Evolutionary conservation across 306 rosid species (phyloP), one percentile per base, ranked within the genome.

Genomic region (Mucuna pruriens): DNA sequence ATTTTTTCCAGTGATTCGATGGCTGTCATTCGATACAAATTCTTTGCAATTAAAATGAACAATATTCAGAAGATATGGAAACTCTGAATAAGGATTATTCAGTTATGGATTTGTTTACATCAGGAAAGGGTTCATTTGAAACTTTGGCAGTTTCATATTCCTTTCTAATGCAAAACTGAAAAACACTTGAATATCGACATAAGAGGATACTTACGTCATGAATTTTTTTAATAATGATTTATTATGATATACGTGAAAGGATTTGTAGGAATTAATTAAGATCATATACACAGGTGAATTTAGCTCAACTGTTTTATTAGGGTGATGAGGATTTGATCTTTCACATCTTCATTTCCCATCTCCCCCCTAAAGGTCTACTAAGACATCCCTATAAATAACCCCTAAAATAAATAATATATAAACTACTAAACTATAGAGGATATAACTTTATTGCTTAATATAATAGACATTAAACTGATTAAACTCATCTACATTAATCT

Each of bases 401-500:
- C 54, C 36, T 15, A 75, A 16, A 39, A 51, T 16, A 52, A 54
- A 19, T 63, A 7, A 29, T 25, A 74, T 62, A 48, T 70, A 26
- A 54, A 48, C 74, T 4, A 9, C 76, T 83, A 78, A 77, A 73
- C 80, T 72, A n/a, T n/a, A 77, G 54, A 11, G 29, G 10, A 71
- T 60, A 31, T 54, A n/a, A 60, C 38, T 40, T 64, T n/a, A 73
- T 63, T 78, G 70, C 66, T 64, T 84, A 74, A 54, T 45, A 71
- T 16, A 49, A 19, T 9, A 6, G 20, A 57, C 79, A 66, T 64
- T 33, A 36, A 46, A 72, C 26, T 22, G 74, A 63, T 77, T 31
- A 71, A 74, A 78, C 76, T 78, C 57, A 40, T 80, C 76, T 85
- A 70, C 61, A n/a, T n/a, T n/a, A 68, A 11, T 78, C 74, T 71